Evolutionary conservation across 208 protist species (phyloP).

Genomic region (Acanthamoeba triangularis): DNA sequence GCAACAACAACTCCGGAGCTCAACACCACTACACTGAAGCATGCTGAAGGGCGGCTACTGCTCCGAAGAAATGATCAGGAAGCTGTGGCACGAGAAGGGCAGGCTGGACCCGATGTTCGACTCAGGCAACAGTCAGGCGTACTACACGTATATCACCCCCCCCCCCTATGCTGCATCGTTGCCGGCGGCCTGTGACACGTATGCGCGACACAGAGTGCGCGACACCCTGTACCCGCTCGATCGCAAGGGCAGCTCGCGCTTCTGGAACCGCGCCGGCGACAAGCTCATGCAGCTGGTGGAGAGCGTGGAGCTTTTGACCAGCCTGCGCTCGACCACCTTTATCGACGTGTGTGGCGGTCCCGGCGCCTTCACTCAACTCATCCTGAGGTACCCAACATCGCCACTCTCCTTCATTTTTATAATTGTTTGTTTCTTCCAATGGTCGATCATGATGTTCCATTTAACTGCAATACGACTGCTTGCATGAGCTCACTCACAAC

Average conservation of each 20-base stretch:
- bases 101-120: slow-evolving; percentile 67
- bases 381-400: slow-evolving; percentile 82
- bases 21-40: neutral
- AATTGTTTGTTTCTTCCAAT: neutral
- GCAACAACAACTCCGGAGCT: too few species aligned
- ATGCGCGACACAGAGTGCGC: slow-evolving; percentile 27
- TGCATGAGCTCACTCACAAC: slow-evolving; percentile 19
- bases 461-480: slow-evolving; percentile 38
- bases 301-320: slow-evolving; percentile 8
- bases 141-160: slow-evolving; percentile 21
- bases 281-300: slow-evolving; percentile 92
- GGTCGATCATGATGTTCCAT: neutral
- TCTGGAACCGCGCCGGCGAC: slow-evolving; percentile 94
- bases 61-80: slow-evolving; percentile 39
- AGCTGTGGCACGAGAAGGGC: slow-evolving; percentile 66
- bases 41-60: slow-evolving; percentile 64
- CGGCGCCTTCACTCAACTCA: slow-evolving; percentile 93
- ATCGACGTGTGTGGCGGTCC: slow-evolving; percentile 95
- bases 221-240: slow-evolving; percentile 63
- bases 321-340: slow-evolving; percentile 84
- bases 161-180: neutral
- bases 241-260: slow-evolving; percentile 73
- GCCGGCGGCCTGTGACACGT: neutral
- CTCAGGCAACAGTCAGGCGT: slow-evolving; percentile 17
- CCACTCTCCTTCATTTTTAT: neutral